Base-by-base conservation (phyloP, 495 filamentous ascomycete species). In the Cercophora samala region DNA sequence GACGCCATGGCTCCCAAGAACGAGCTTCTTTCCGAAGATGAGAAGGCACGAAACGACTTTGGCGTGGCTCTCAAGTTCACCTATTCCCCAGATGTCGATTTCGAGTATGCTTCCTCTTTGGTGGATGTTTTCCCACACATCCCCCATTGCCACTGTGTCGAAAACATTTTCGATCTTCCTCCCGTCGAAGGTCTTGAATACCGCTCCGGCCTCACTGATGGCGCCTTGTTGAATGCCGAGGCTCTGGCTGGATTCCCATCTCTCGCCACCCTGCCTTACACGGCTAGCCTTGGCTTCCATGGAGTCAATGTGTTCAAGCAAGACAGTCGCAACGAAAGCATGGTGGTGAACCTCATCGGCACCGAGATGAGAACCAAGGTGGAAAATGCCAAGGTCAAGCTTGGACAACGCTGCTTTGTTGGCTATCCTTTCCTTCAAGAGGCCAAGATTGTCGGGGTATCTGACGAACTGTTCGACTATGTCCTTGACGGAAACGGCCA, bases 371-470 rank as follows among this genome's bases (percentile, higher is more conserved):
- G 88, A 22, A 88, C 89, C 53, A 91, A 84, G 69, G 82, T 89
- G 46, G 88, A 90, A 69, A 74, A 84, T 58, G 93, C 93, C 4
- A 92, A 92, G 73, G 75, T 79, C 68, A 93, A 91, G 69, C 84
- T 99, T 60, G 93, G 93, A 56, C 84, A 92, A 73, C 88, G 87
- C 73, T 92, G 96, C 62, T 91, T 93, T 75, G 91, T 98, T 67
- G 96, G 96, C 63, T 99, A 96, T 76, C 96, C 96, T 6, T 98
- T 96, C 78, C 77, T 99, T 68, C 91, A 96, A 71, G 96, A 99
- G 81, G 96, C 91, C 58, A 93, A 92, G 74, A 90, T 98, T 23
- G 82, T 90, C 62, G 86, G 87, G 42, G 91, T 99, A 3, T 96
- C 93, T 1, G 96, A 99, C 73, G 94, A 98, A 76, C 81, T 98